Percentiles rank a stretch among this genome's conserved stretches.
phyloP scores from a whole-genome alignment of 495 filamentous ascomycete species.

The Neurospora sp. region DNA sequence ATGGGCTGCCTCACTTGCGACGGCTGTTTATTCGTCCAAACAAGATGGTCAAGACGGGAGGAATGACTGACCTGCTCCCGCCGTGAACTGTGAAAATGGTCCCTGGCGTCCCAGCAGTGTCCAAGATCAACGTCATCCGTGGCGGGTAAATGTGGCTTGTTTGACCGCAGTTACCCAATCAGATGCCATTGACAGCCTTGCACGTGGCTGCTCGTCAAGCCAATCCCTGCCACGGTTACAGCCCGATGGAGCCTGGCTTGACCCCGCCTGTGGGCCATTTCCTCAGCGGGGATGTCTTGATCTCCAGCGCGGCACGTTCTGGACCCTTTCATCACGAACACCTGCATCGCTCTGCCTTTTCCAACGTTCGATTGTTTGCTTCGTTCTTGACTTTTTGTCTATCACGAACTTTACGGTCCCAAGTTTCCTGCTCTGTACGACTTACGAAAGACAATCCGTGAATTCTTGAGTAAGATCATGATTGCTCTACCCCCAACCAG shows the following conservation, averaged over 20 bases:
- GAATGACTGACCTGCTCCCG: neutral
- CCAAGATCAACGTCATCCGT: slow-evolving; percentile 29
- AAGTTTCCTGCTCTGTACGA: neutral
- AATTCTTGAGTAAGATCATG: neutral
- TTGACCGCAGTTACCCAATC: neutral
- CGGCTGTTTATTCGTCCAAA: neutral
- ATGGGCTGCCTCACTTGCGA: neutral
- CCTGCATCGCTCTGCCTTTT: neutral
- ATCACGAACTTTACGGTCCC: neutral
- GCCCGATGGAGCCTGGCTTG: neutral
- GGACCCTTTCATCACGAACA: neutral
- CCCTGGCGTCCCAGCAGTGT: neutral
- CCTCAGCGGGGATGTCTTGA: neutral
- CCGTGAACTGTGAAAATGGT: neutral
- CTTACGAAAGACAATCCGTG: neutral
- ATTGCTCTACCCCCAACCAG: neutral
- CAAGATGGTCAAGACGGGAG: neutral
- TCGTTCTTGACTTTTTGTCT: neutral
- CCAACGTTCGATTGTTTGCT: neutral
- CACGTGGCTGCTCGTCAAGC: neutral
- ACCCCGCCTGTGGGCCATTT: neutral
- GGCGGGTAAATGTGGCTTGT: slow-evolving; percentile 28
- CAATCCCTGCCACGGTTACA: neutral
- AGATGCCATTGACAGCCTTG: neutral
- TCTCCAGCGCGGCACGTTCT: slow-evolving; percentile 1